Conservation (phyloP, 495 filamentous ascomycete species). For the Talaromyces wortmannii region DNA sequence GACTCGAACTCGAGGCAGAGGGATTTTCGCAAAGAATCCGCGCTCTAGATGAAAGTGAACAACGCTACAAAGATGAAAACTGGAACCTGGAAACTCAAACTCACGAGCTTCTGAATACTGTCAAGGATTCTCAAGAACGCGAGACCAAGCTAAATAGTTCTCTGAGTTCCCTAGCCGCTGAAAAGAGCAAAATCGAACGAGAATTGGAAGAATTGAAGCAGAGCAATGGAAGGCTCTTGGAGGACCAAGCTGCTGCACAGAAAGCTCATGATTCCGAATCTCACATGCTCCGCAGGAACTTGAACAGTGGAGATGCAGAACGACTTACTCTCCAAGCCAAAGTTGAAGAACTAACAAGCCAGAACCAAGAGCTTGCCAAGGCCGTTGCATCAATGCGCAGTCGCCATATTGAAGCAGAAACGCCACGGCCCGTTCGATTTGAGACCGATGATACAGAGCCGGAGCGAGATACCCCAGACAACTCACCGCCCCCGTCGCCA, state of each 20-base stretch:
- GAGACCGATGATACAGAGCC: slow-evolving; percentile 58
- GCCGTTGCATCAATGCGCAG: slow-evolving; percentile 66
- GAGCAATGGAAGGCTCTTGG: slow-evolving; percentile 64
- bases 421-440: slow-evolving; percentile 46
- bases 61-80: slow-evolving; percentile 94
- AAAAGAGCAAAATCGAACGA: slow-evolving; percentile 69
- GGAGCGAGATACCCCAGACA: slow-evolving; percentile 73
- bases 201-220: slow-evolving; percentile 86
- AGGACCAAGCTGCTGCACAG: slow-evolving; percentile 66
- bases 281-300: slow-evolving; percentile 65
- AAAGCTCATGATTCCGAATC: slow-evolving; percentile 88
- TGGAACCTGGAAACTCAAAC: slow-evolving; percentile 90
- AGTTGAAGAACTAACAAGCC: slow-evolving; percentile 75
- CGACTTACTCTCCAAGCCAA: slow-evolving; percentile 66
- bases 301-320: slow-evolving; percentile 69
- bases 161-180: slow-evolving; percentile 58
- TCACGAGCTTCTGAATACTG: slow-evolving; percentile 66
- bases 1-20: slow-evolving; percentile 75
- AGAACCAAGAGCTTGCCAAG: slow-evolving; percentile 84
- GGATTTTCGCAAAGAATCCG: slow-evolving; percentile 71
- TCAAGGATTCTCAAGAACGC: slow-evolving; percentile 66
- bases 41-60: slow-evolving; percentile 83
- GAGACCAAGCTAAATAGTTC: slow-evolving; percentile 72
- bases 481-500: slow-evolving; percentile 84
- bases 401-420: slow-evolving; percentile 56